Base-by-base conservation (phyloP, 108 stramenopile genomes). In the Cyclotella choctawhatcheeana region DNA sequence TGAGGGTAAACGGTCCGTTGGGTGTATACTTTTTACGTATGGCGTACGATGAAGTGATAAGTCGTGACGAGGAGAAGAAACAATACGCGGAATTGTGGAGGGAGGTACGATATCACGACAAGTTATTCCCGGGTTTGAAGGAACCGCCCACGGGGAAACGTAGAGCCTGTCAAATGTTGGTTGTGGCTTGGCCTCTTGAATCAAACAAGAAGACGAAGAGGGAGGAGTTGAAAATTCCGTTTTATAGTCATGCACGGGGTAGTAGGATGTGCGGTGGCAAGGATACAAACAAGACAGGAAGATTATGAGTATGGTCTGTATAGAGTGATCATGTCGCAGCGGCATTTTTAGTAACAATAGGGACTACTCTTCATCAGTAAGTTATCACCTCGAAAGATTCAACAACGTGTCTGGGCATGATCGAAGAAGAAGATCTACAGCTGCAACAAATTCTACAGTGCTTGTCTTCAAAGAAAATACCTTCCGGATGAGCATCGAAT, bases 111-210 rank as follows among this genome's bases (percentile, higher is more conserved):
- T 90, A 87, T 55, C 22, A 56, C 18, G 55, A 64, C 16, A 54
- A 58, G 5, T 13, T 82, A 37, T 73, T 82, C 64, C 86, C 66
- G 26, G 64, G 62, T 62, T 71, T 82, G n/a, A 78, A 85, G 30
- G 66, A 83, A 29, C 85, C 85, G 16, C 71, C 74, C 13, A 85
- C 84, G 84, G 92, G 89, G 13, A 74, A 68, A 53, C 83, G 92
- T 18, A 85, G 89, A 0, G 89, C 89, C 0, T 90, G 89, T 71
- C 85, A 89, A 58, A 87, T 90, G 81, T 55, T 91, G 16, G 93
- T 89, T 24, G 86, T 86, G 30, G 82, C 78, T 14, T 54, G 59
- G 26, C 21, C 64, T n/a, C n/a, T n/a, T n/a, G n/a, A n/a, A n/a
- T n/a, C n/a, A n/a, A n/a, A n/a, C n/a, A n/a, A n/a, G n/a, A n/a